phyloP scores from a whole-genome alignment of 2,329 filamentous ascomycete genomes.

The Beauveria caledonica region DNA sequence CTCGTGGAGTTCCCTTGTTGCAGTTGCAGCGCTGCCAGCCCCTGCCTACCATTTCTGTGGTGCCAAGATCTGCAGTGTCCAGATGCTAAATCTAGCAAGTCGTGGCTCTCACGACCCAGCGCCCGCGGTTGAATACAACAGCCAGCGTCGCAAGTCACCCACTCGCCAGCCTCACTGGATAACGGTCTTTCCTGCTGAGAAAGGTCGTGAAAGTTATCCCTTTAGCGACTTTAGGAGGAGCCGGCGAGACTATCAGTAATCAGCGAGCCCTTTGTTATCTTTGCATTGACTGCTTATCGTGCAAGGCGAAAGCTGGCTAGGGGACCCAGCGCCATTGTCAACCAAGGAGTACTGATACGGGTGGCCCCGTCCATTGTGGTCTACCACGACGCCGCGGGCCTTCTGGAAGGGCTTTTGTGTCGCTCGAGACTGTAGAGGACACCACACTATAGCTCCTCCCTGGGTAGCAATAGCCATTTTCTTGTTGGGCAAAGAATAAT shows the following conservation, averaged over 20 bases:
- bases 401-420: background rate
- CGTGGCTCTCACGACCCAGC: background rate
- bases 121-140: background rate
- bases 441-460: background rate
- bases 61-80: conserved; percentile 9
- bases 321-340: background rate
- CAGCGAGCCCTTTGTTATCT: background rate
- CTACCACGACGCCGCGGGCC: background rate
- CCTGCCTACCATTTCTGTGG: background rate
- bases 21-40: background rate
- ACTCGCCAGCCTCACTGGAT: background rate
- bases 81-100: conserved; percentile 1
- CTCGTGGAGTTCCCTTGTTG: background rate
- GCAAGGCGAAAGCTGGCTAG: background rate
- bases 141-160: background rate
- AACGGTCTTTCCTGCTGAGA: too few species aligned
- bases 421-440: background rate
- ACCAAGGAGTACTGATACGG: background rate
- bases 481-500: background rate
- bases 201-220: too few species aligned
- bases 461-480: too few species aligned
- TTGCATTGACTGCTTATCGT: background rate
- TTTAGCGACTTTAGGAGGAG: background rate
- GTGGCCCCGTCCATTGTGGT: background rate
- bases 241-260: background rate